Evolutionary conservation across 495 filamentous ascomycete genomes (phyloP), one percentile per base, ranked within the genome.

Genomic region (Penicillium malachiteum): DNA sequence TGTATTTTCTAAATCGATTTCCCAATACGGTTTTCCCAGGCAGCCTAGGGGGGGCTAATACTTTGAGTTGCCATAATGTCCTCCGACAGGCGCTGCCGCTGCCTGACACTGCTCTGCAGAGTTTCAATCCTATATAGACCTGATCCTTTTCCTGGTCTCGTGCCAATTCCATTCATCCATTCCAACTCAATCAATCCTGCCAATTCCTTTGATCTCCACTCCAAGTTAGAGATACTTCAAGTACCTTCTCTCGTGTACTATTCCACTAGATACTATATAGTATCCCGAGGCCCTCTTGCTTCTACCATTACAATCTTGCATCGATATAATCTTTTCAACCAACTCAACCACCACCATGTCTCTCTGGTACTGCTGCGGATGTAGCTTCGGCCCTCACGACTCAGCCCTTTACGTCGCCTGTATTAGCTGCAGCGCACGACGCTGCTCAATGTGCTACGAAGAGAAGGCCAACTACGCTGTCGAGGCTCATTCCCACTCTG

Each of bases 291-390:
- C 21, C 21, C 21, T n/a, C n/a, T 4, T 26, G 21, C 21, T 26
- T 26, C 21, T 26, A 26, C 21, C 21, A 26, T 26, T 26, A 26
- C 21, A 26, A 26, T 2, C 21, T 26, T 26, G 21, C 21, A 26
- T 26, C 21, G 21, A 26, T 26, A 26, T 26, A 26, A 26, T 26
- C 21, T n/a, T n/a, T 48, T 34, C 54, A 32, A 41, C 10, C 39
- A 35, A 41, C 35, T 39, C 35, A 26, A 35, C 18, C 33, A 58
- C 38, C 41, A 59, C 12, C 4, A 70, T 71, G 68, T 12, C 57
- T n/a, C 48, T 43, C 7, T 73, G 70, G 70, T 73, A 65, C 53
- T 73, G 70, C 59, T 73, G 69, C 30, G 33, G 44, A 1, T 73
- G 70, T 63, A 48, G 54, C 39, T 69, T 65, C 44, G 70, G 70